Evolutionary conservation across 2,329 filamentous ascomycete genomes (phyloP), one percentile per base, ranked within the genome.

Genomic region (Apiospora rasikravindrae): DNA sequence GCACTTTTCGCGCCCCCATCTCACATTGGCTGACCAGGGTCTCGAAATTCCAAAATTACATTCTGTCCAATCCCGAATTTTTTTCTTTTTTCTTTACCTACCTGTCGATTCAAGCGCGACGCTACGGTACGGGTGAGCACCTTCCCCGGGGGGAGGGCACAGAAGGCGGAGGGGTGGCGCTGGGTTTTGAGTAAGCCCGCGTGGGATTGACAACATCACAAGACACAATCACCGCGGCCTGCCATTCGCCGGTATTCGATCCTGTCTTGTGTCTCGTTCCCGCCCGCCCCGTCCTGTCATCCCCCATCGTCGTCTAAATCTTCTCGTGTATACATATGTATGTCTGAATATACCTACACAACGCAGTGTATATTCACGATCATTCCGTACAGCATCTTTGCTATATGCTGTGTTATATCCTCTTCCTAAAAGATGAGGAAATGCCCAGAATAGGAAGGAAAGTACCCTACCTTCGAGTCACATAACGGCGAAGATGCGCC

Each of bases 181-280:
- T 64, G 33, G 33, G 33, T 37, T 64, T 64, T 64, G 57, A 64
- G 57, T 64, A 64, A 64, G 57, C 57, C 57, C 57, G 57, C 33
- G 57, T 64, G 57, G 57, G 57, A 64, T 64, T 64, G 57, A 64
- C 57, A 64, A 37, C 57, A 64, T 64, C 57, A 64, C 57, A 64
- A 64, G 57, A 64, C 57, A 40, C 33, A 14, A 37, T 64, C 57
- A 40, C 57, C 57, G 33, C 57, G 57, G 10, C 19, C 10, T 64
- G 29, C 33, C 29, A 64, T 64, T 64, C 57, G 57, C 11, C 22
- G 57, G 57, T 64, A 40, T 64, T 40, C 57, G 57, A 64, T n/a
- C 57, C 57, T 40, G 29, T 40, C 53, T 61, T 64, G 57, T 64
- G 33, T 64, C 57, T 40, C 33, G 33, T 64, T 64, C 57, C 57